Evolutionary conservation across 2,329 filamentous ascomycete species (phyloP), one percentile per base, ranked within the genome.

Genomic region (Cercospora nicotianae): DNA sequence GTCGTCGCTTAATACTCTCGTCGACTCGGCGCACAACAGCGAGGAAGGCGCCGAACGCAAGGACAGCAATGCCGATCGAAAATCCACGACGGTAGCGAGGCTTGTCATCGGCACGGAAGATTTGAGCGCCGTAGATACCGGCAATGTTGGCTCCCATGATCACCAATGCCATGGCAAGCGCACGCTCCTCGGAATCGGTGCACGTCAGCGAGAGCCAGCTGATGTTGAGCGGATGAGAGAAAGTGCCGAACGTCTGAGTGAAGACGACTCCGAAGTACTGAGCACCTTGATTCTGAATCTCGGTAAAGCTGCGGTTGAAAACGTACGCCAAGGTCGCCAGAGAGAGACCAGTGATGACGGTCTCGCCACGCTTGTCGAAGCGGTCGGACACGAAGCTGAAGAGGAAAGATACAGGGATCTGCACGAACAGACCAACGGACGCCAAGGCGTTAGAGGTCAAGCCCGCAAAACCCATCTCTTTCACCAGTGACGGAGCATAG

Each of bases 131-230:
- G 64, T 87, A 86, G 62, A 89, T 88, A 23, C 86, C 86, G 0
- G 86, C 86, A 28, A 85, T 85, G 70, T 89, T 89, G 59, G 86
- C 87, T 20, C 84, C 84, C 86, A 88, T 88, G 67, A 89, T 87
- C 62, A 87, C 81, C 77, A 85, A 80, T 7, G 86, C 86, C 87
- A 88, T 88, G 10, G 86, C 85, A 0, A 89, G 79, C 0, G 86
- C 85, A 60, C 86, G 79, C 70, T 87, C 83, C 69, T 88, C 86
- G 0, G 86, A 87, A 62, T 87, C 85, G 0, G 81, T 80, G 73
- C 86, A 87, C 2, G 84, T 81, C 0, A 88, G 78, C 0, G 85
- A 87, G 74, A 88, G 80, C 86, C 86, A 89, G 1, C 86, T 83
- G 60, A 88, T 86, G 73, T 89, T 88, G 23, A 89, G 80, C 0